Evolutionary conservation across 257 asterid species (phyloP).

Genomic region (Primulina tabacum): DNA sequence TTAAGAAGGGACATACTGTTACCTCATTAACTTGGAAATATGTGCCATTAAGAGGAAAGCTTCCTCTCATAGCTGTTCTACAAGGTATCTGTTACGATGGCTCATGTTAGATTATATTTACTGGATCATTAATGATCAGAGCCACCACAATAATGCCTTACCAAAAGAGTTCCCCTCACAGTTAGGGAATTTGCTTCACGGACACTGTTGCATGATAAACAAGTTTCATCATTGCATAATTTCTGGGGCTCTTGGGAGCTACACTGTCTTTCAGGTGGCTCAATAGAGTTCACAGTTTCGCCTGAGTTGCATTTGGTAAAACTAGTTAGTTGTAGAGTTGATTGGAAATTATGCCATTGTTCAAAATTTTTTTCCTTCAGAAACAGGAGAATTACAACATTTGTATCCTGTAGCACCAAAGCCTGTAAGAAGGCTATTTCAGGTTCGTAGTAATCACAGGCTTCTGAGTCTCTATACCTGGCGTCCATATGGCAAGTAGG

Average conservation of each 20-base stretch:
- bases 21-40: slow-evolving; percentile 55
- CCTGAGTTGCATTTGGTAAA: slow-evolving; percentile 45
- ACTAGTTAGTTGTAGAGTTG: slow-evolving; percentile 17
- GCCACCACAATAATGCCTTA: slow-evolving; percentile 28
- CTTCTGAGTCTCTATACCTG: slow-evolving; percentile 53
- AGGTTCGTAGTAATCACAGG: not conserved
- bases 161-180: slow-evolving; percentile 96
- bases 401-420: slow-evolving; percentile 16
- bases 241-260: slow-evolving; percentile 56
- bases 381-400: slow-evolving; percentile 1
- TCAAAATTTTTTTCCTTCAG: slow-evolving; percentile 7
- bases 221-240: slow-evolving; percentile 72
- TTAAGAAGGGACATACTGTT: not conserved
- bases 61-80: slow-evolving; percentile 99
- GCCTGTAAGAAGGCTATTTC: slow-evolving; percentile 6
- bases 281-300: slow-evolving; percentile 80
- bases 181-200: slow-evolving; percentile 84
- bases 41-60: slow-evolving; percentile 97
- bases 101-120: slow-evolving; percentile 28
- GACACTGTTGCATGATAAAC: slow-evolving; percentile 78
- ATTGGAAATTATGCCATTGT: not conserved
- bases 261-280: slow-evolving; percentile 82
- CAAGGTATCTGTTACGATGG: slow-evolving; percentile 74
- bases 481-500: slow-evolving; percentile 98
- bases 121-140: slow-evolving; percentile 12